These are phyloP conservation scores for Fragosphaeria purpurea DNA, from an alignment of 2,329 filamentous ascomycete species.

Conservation along the genomic window DNA sequence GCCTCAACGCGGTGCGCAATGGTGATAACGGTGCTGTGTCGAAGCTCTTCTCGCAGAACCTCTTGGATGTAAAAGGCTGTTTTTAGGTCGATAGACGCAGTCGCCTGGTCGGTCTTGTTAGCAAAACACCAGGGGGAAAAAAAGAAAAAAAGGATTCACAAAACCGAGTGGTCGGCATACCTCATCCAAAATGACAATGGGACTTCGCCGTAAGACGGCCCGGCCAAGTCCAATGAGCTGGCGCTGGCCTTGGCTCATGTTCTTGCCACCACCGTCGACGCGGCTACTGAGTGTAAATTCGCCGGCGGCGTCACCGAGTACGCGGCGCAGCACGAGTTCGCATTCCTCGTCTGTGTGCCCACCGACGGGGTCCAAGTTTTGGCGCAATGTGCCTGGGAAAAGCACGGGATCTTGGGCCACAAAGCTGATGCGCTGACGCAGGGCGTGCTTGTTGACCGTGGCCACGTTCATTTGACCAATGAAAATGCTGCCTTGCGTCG, in stretches of 20 bases:
- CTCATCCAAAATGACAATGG: constrained; percentile 54
- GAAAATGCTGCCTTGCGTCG: constrained; percentile 35
- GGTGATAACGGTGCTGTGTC: constrained; percentile 50
- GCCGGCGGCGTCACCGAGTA: constrained; percentile 34
- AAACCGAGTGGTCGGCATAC: constrained; percentile 1
- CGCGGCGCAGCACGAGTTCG: constrained; percentile 43
- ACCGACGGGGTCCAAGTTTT: constrained; percentile 59
- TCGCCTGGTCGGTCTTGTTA: constrained; percentile 28
- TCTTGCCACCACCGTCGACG: constrained; percentile 50
- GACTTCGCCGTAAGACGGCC: constrained; percentile 49
- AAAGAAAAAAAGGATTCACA: background rate
- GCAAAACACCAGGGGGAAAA: background rate
- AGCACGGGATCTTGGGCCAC: constrained; percentile 56
- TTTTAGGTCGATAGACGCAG: constrained; percentile 50
- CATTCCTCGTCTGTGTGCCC: constrained; percentile 45
- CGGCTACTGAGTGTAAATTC: constrained; percentile 34
- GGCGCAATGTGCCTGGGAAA: constrained; percentile 47
- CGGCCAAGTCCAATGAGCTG: constrained; percentile 52
- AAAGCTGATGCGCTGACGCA: constrained; percentile 49
- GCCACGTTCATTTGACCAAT: constrained; percentile 46
- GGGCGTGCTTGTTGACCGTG: constrained; percentile 41
- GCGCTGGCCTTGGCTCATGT: constrained; percentile 52
- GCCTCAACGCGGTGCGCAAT: constrained; percentile 58
- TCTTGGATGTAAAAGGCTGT: constrained; percentile 50
- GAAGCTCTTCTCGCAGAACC: constrained; percentile 44